Evolutionary conservation across 768 basidiomycete species (phyloP), one percentile per base, ranked within the genome.

Genomic region (Mycena metata): DNA sequence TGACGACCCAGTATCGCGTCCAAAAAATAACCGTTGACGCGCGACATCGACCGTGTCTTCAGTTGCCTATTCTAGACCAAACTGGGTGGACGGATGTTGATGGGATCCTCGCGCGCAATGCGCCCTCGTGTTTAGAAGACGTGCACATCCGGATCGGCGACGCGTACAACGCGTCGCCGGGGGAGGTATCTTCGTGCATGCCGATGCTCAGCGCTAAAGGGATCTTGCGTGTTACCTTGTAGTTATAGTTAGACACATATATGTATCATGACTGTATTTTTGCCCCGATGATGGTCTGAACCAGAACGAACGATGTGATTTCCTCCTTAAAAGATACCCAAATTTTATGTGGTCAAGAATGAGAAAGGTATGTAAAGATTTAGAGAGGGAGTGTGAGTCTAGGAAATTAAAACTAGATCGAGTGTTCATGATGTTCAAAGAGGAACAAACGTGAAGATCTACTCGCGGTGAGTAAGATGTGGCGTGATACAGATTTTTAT

Each of bases 1-100:
- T 60, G 60, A 66, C 65, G 23, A 23, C 21, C 19, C 52, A 56
- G 15, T 52, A 67, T 6, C 10, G 21, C 23, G 47, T 61, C 13
- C 52, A 47, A 39, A 60, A 56, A 33, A 61, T 67, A 41, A 9
- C 45, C n/a, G 41, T 67, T 30, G 66, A 67, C 17, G 66, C 66
- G 16, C 59, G 58, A 19, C 42, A 52, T 19, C 57, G 65, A 15
- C 65, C 58, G 33, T 66, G 33, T 24, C 21, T 30, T 12, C n/a
- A 17, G 13, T 13, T 21, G 1, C 65, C 58, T 36, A 39, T 59
- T 24, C 12, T 60, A 3, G 65, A 66, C 52, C 43, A 24, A 1
- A 23, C 11, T 10, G 65, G 58, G 16, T 66, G 50, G 65, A 42
- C 51, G 8, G 55, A 60, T 11, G 45, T 66, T 26, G 65, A 66